phyloP scores from a whole-genome alignment of 2,329 filamentous ascomycete genomes.

The Mariannaea sp. region DNA sequence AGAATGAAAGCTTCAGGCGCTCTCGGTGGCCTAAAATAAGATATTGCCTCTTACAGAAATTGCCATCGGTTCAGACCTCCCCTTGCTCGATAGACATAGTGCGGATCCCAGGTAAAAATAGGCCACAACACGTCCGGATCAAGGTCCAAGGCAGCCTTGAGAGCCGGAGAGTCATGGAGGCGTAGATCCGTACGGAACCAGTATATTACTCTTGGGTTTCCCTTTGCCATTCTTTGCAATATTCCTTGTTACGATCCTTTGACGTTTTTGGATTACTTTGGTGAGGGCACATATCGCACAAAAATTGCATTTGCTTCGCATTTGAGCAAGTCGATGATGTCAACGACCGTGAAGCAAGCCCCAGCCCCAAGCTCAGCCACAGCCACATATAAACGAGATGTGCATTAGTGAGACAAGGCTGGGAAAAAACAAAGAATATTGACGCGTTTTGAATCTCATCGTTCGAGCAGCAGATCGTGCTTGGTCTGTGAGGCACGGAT shows the following conservation, averaged over 20 bases:
- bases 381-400: slow-evolving; percentile 23
- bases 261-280: not conserved
- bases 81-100: slow-evolving; percentile 75
- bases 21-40: not conserved
- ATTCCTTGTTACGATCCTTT: too few species aligned
- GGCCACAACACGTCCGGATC: slow-evolving; percentile 72
- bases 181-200: slow-evolving; percentile 82
- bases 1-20: not conserved
- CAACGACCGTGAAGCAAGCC: not conserved
- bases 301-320: too few species aligned
- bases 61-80: slow-evolving; percentile 77
- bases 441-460: too few species aligned
- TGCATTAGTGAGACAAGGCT: not conserved
- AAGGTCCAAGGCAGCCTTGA: slow-evolving; percentile 72
- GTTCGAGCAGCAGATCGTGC: too few species aligned
- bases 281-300: too few species aligned
- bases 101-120: slow-evolving; percentile 80
- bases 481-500: too few species aligned
- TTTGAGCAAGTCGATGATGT: not conserved
- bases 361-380: slow-evolving; percentile 5
- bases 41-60: slow-evolving; percentile 64
- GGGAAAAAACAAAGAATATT: not conserved
- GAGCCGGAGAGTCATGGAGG: slow-evolving; percentile 75
- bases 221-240: slow-evolving; percentile 39
- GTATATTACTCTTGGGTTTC: slow-evolving; percentile 67